phyloP scores from a whole-genome alignment of 768 basidiomycete genomes.

The Lentinus brumalis region DNA sequence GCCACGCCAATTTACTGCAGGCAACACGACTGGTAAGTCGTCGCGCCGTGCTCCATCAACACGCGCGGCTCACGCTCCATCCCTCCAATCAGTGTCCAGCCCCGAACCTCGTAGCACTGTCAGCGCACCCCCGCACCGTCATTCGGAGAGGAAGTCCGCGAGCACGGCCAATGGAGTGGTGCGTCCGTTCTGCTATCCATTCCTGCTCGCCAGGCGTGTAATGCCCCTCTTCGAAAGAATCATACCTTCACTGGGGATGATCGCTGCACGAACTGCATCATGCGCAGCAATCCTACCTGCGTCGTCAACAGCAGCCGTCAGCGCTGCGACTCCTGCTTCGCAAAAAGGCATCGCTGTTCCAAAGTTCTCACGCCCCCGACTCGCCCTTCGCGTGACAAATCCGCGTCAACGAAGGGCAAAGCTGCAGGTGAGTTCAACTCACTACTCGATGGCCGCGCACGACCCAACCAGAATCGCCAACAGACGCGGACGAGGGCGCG shows the following conservation, averaged over 20 bases:
- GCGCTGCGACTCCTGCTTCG: conserved; percentile 21
- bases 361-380: conserved; percentile 22
- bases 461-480: neutral
- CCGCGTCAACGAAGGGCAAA: conserved; percentile 16
- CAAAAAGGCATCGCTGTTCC: conserved; percentile 21
- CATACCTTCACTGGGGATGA: conserved; percentile 19
- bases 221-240: neutral
- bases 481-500: conserved; percentile 11
- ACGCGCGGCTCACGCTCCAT: conserved; percentile 11
- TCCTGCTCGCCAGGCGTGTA: neutral
- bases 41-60: conserved; percentile 8
- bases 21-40: conserved; percentile 18
- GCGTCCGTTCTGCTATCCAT: neutral
- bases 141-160: conserved; percentile 12
- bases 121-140: conserved; percentile 16
- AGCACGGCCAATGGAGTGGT: conserved; percentile 13
- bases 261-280: conserved; percentile 19
- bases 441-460: neutral
- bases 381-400: conserved; percentile 17
- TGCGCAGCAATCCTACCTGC: conserved; percentile 18
- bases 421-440: conserved; percentile 6
- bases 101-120: conserved; percentile 20
- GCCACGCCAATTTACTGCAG: conserved; percentile 12
- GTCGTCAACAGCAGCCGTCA: conserved; percentile 22
- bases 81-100: conserved; percentile 9